Base-by-base conservation (phyloP, 371 early-diverging fungal genomes). In the Actinomortierella wolfii region DNA sequence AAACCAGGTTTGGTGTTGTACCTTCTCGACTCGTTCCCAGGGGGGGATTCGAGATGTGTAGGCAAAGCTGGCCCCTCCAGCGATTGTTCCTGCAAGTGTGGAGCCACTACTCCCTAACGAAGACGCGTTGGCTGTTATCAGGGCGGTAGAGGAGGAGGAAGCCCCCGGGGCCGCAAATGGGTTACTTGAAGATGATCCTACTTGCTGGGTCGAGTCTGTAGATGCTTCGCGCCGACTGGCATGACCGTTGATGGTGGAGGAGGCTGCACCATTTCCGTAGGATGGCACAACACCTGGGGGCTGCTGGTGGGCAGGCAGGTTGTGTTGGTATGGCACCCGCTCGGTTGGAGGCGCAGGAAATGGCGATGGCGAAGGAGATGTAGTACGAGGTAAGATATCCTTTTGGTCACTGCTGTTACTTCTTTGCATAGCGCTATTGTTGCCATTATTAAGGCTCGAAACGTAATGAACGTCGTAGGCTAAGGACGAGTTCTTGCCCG, bases 1-100 rank as follows among this genome's bases (percentile, higher is more conserved):
- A 64, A 64, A 74, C 69, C 74, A 75, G 26, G 69, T 68, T 50
- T 69, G 79, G 44, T 75, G 77, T 25, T 75, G 75, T n/a, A 69
- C 56, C 26, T 57, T 59, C 25, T 64, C 66, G 39, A 57, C 44
- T 14, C 57, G 56, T 44, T 67, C 68, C 63, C 64, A 66, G 1
- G 67, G 64, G 24, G 60, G 65, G 42, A 67, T 76, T 52, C 26
- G 50, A 49, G 42, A 56, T 18, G 44, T 55, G 43, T 54, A 26
- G 56, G 25, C 42, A 24, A 49, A 23, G 54, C 25, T 46, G 55
- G 45, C 34, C 26, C n/a, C 47, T 20, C 26, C 52, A 55, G 20
- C 28, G 26, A 54, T n/a, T 50, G 58, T 29, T 59, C 41, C 8
- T 44, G 51, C 28, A 42, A 21, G 15, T 4, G 45, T 8, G 15